Conservation (phyloP, 2,329 filamentous ascomycete species). For the Chaetoscypha palmicola region DNA sequence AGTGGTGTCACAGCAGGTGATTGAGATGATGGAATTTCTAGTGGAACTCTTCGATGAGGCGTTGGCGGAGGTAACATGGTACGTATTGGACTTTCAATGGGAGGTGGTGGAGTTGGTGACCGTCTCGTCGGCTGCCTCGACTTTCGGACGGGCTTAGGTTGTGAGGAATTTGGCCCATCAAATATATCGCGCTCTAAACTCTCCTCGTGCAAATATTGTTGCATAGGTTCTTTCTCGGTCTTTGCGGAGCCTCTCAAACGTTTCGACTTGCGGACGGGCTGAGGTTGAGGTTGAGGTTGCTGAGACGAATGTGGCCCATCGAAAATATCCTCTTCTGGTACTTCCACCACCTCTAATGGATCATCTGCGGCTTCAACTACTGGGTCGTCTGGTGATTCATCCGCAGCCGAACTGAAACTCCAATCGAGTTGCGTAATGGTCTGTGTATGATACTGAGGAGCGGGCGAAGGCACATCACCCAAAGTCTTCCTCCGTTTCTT, state of each 20-base stretch:
- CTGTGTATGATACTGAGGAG: slow-evolving; percentile 23
- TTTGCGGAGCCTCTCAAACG: too few species aligned
- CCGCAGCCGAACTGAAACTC: slow-evolving; percentile 16
- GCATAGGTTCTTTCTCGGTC: neutral
- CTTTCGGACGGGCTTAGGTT: neutral
- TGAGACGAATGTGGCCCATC: slow-evolving; percentile 1
- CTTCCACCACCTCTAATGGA: slow-evolving; percentile 1
- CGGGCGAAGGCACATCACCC: slow-evolving; percentile 14
- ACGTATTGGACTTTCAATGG: slow-evolving; percentile 2
- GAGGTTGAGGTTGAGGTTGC: too few species aligned
- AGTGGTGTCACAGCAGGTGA: slow-evolving; percentile 30
- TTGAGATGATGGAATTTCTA: slow-evolving; percentile 30
- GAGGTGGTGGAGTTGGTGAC: slow-evolving; percentile 1
- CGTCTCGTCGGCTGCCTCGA: neutral
- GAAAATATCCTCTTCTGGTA: slow-evolving; percentile 2
- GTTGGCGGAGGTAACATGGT: slow-evolving; percentile 25
- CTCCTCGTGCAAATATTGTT: slow-evolving; percentile 8
- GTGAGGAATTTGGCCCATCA: slow-evolving; percentile 19
- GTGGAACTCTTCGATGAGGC: slow-evolving; percentile 16
- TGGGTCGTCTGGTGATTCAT: slow-evolving; percentile 11
- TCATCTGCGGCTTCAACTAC: too few species aligned
- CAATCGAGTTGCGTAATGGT: slow-evolving; percentile 28
- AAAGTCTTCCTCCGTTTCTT: slow-evolving; percentile 22
- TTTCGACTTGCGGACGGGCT: too few species aligned
- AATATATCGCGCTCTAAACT: slow-evolving; percentile 11